Conservation (phyloP, 352 stramenopile genomes). For the Blastocystis hominis region DNA sequence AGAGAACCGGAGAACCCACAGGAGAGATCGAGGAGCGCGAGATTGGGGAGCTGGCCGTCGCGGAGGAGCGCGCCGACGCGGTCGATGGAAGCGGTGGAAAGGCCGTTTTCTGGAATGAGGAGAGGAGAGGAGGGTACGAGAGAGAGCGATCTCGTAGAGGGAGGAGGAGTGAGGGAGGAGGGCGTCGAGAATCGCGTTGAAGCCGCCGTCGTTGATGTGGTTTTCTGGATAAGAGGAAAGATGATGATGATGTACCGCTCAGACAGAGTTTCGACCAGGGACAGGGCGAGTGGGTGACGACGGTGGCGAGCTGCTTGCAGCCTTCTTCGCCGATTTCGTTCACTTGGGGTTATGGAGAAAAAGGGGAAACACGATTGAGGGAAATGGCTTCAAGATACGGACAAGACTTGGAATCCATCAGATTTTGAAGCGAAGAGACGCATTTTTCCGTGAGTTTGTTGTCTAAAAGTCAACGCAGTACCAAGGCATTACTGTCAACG, state of each 20-base stretch:
- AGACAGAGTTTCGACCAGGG: slow-evolving; percentile 6
- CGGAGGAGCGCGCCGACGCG: background rate
- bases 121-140: background rate
- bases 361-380: background rate
- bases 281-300: background rate
- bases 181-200: background rate
- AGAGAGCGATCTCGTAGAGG: background rate
- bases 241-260: background rate
- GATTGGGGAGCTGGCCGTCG: background rate
- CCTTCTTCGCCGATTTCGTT: slow-evolving; percentile 30
- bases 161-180: background rate
- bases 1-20: background rate
- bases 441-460: background rate
- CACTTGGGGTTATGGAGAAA: background rate
- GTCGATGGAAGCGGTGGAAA: background rate
- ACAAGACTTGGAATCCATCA: background rate
- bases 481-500: background rate
- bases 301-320: background rate
- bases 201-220: slow-evolving; percentile 1
- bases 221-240: background rate
- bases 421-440: background rate
- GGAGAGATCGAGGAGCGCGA: background rate
- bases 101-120: background rate
- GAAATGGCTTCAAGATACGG: slow-evolving; percentile 1
- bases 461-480: background rate